These are phyloP conservation scores for Phytophthora boehmeriae DNA, from an alignment of 352 stramenopile genomes.

Conservation along the genomic window DNA sequence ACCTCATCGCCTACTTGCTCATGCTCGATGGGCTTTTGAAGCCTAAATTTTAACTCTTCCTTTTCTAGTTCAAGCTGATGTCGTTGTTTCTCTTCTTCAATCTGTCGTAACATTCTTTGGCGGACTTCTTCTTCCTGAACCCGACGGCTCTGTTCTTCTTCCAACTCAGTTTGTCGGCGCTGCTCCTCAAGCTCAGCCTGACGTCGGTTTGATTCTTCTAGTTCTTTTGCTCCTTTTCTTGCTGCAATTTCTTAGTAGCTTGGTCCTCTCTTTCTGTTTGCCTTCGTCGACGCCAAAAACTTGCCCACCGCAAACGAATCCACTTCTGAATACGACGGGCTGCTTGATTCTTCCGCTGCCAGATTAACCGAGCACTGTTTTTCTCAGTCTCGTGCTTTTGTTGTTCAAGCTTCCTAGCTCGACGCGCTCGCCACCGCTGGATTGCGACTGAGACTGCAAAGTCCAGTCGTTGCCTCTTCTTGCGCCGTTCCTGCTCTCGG, in stretches of 20 bases:
- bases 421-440: slow-evolving; percentile 47
- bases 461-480: slow-evolving; percentile 11
- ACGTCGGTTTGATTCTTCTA: slow-evolving; percentile 5
- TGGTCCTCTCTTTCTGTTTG: slow-evolving; percentile 20
- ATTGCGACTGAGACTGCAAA: slow-evolving; percentile 35
- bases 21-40: no score
- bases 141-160: slow-evolving; percentile 6
- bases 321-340: slow-evolving; percentile 29
- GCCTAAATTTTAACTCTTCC: no score
- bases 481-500: slow-evolving; percentile 5
- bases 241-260: slow-evolving; percentile 5
- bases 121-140: slow-evolving; percentile 11
- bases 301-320: slow-evolving; percentile 31
- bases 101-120: slow-evolving; percentile 5
- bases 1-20: no score
- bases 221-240: slow-evolving; percentile 1
- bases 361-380: slow-evolving; percentile 8
- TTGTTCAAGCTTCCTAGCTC: slow-evolving; percentile 31
- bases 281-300: slow-evolving; percentile 29
- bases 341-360: slow-evolving; percentile 16
- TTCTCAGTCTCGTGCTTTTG: slow-evolving; percentile 1
- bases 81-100: slow-evolving; percentile 5
- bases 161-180: slow-evolving; percentile 3
- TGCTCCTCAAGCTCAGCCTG: slow-evolving; percentile 15
- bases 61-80: slow-evolving; percentile 1